Percentiles rank a stretch among this genome's conserved stretches.
Evolutionary conservation across 2,329 filamentous ascomycete species (phyloP).

Genomic region (Colletotrichum sp.): DNA sequence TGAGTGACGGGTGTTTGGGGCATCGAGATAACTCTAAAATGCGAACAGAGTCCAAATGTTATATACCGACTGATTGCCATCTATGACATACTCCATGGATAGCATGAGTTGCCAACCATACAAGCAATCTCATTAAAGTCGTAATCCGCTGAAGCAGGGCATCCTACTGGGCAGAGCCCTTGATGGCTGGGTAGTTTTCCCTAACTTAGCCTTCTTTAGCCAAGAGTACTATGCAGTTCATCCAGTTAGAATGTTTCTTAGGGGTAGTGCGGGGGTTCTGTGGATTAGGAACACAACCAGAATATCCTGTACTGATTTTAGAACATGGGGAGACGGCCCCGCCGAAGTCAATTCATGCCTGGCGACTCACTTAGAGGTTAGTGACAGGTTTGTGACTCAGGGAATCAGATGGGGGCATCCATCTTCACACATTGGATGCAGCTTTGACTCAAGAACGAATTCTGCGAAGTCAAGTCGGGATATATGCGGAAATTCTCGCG

Average conservation of each 20-base stretch:
- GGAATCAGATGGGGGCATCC: not conserved
- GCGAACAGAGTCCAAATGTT: not conserved
- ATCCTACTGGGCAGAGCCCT: not conserved
- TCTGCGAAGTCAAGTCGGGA: too few relatives aligned
- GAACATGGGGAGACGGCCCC: not conserved
- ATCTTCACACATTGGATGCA: not conserved
- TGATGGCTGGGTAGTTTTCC: not conserved
- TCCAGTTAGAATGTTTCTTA: not conserved
- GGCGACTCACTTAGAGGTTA: not conserved
- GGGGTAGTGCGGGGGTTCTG: not conserved
- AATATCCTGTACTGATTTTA: not conserved
- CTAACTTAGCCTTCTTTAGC: not conserved
- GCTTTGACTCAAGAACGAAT: not conserved
- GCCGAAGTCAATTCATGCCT: not conserved
- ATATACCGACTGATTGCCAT: not conserved
- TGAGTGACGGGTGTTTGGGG: not conserved
- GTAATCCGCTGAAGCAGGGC: not conserved
- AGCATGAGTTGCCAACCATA: not conserved
- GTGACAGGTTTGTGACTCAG: not conserved
- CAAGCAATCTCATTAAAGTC: not conserved
- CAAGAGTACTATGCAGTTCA: not conserved
- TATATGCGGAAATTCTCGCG: not conserved
- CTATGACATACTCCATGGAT: not conserved
- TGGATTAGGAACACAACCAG: not conserved
- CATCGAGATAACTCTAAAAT: not conserved